A percentile compares a stretch with the other conserved stretches of the same genome.
phyloP scores from a whole-genome alignment of 768 basidiomycete genomes.

The Saitozyma sp. region DNA sequence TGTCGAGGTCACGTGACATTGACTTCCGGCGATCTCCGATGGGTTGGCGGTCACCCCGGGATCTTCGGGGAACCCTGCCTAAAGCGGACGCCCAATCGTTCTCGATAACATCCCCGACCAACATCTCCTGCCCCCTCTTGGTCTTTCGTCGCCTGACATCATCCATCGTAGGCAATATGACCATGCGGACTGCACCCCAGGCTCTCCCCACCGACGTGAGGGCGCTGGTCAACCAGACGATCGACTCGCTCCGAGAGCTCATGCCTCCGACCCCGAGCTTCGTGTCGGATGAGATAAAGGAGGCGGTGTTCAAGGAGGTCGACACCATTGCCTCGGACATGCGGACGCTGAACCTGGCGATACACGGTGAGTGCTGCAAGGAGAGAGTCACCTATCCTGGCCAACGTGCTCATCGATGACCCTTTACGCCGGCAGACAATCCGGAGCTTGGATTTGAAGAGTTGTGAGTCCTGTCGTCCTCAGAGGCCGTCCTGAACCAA shows the following conservation, averaged over 20 bases:
- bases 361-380: slow-evolving; percentile 16
- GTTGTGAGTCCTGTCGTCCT: slow-evolving; percentile 8
- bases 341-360: slow-evolving; percentile 19
- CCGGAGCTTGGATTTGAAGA: slow-evolving; percentile 25
- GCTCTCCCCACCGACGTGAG: slow-evolving; percentile 10
- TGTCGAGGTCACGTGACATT: too few species aligned
- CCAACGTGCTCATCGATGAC: too few species aligned
- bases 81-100: too few species aligned
- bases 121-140: too few species aligned
- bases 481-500: too few species aligned
- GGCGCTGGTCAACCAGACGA: slow-evolving; percentile 22
- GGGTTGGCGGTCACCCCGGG: too few species aligned
- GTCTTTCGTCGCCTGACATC: too few species aligned
- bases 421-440: slow-evolving; percentile 11
- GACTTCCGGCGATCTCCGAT: too few species aligned
- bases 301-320: slow-evolving; percentile 23
- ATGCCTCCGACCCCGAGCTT: slow-evolving; percentile 13
- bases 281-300: slow-evolving; percentile 23
- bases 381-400: too few species aligned
- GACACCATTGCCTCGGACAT: slow-evolving; percentile 19
- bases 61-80: too few species aligned
- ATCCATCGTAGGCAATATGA: neutral
- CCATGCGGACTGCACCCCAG: neutral
- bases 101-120: too few species aligned
- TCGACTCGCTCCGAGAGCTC: slow-evolving; percentile 18